Conservation (phyloP, 1,284 basidiomycete genomes). For the Pterula multifida region DNA sequence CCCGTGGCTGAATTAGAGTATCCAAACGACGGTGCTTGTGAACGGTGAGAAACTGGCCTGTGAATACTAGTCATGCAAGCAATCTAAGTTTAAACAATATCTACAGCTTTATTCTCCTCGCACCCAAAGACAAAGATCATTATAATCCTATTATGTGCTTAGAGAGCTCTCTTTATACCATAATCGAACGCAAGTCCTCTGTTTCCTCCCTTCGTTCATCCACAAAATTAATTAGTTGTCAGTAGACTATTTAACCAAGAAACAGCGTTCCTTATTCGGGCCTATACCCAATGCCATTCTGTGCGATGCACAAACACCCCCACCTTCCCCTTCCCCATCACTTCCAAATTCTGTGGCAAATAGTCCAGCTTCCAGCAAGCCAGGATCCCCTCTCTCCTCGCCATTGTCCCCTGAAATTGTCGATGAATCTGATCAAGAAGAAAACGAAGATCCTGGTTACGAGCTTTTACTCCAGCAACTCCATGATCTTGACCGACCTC, state of each 20-base stretch:
- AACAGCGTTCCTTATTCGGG: slow-evolving; percentile 53
- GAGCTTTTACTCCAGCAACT: slow-evolving; percentile 13
- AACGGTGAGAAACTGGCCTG: slow-evolving; percentile 32
- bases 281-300: slow-evolving; percentile 40
- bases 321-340: slow-evolving; percentile 21
- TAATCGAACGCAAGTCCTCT: slow-evolving; percentile 46
- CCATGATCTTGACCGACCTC: slow-evolving; percentile 4
- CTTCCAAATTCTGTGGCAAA: slow-evolving; percentile 21
- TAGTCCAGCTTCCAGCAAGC: slow-evolving; percentile 13
- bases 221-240: slow-evolving; percentile 14
- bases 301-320: slow-evolving; percentile 27
- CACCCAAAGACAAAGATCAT: slow-evolving; percentile 68
- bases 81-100: slow-evolving; percentile 3
- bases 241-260: slow-evolving; percentile 55
- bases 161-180: slow-evolving; percentile 52
- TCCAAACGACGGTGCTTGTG: slow-evolving; percentile 50
- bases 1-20: slow-evolving; percentile 60
- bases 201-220: not conserved
- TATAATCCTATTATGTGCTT: slow-evolving; percentile 70
- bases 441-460: not conserved
- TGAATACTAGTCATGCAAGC: slow-evolving; percentile 1
- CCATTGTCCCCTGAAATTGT: too few species aligned
- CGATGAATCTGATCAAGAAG: not conserved
- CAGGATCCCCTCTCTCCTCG: slow-evolving; percentile 13
- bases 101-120: slow-evolving; percentile 56